Evolutionary conservation across 2,329 filamentous ascomycete genomes (phyloP).

Genomic region (Epichloe bromicola): DNA sequence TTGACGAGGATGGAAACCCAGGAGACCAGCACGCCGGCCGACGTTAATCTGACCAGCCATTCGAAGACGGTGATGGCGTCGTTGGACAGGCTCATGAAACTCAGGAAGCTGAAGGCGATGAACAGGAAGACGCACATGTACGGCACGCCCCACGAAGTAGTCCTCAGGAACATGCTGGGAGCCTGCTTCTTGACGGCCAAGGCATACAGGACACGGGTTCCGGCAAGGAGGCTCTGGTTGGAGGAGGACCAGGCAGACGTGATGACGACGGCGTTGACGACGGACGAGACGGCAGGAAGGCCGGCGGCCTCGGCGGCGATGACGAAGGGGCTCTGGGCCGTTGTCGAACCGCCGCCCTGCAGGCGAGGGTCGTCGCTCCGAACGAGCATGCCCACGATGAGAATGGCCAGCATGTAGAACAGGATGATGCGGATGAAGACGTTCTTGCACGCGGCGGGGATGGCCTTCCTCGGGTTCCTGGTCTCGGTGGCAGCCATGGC

Average conservation of each 20-base stretch:
- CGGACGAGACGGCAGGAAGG: slow-evolving; percentile 51
- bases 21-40: slow-evolving; percentile 48
- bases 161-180: slow-evolving; percentile 45
- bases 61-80: slow-evolving; percentile 50
- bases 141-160: slow-evolving; percentile 48
- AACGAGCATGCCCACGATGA: slow-evolving; percentile 58
- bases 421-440: slow-evolving; percentile 45
- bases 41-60: slow-evolving; percentile 50
- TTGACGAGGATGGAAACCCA: slow-evolving; percentile 50
- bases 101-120: slow-evolving; percentile 40
- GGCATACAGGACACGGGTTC: slow-evolving; percentile 56
- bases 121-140: slow-evolving; percentile 45
- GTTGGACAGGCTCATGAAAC: slow-evolving; percentile 44
- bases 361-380: slow-evolving; percentile 44
- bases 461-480: slow-evolving; percentile 38
- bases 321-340: slow-evolving; percentile 48
- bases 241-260: slow-evolving; percentile 52
- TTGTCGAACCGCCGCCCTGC: slow-evolving; percentile 27
- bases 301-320: slow-evolving; percentile 58
- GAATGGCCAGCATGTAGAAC: slow-evolving; percentile 52
- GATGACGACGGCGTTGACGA: slow-evolving; percentile 67
- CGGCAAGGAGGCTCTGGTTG: slow-evolving; percentile 50
- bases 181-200: slow-evolving; percentile 55
- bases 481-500: slow-evolving; percentile 51
- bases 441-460: slow-evolving; percentile 42